phyloP scores from a whole-genome alignment of 2,329 filamentous ascomycete genomes.

The Penicillium sp. region DNA sequence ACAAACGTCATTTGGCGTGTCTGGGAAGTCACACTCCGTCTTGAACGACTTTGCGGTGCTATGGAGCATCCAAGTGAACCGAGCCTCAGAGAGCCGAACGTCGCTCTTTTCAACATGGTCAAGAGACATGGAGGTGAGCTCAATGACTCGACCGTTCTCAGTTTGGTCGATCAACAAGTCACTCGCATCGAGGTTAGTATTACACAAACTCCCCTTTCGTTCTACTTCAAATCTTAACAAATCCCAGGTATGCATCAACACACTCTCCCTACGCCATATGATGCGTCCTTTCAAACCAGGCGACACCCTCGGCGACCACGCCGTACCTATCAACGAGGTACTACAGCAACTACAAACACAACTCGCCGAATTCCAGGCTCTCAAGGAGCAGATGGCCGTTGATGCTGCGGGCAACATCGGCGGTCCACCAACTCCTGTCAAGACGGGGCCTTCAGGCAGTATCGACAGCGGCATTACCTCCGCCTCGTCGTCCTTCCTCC shows the following conservation, averaged over 20 bases:
- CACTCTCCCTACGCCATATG: conserved; percentile 74
- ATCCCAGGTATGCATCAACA: conserved; percentile 72
- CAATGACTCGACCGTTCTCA: conserved; percentile 81
- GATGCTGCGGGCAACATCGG: conserved; percentile 25
- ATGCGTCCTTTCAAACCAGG: conserved; percentile 65
- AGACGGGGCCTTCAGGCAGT: conserved; percentile 12
- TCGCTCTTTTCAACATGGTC: conserved; percentile 73
- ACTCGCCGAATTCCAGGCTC: conserved; percentile 40
- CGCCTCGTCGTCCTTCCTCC: conserved; percentile 29
- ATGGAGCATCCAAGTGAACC: conserved; percentile 68
- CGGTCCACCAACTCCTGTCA: conserved; percentile 13
- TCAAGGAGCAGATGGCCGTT: conserved; percentile 40
- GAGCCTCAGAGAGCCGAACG: conserved; percentile 74
- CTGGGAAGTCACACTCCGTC: conserved; percentile 81
- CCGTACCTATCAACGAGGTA: conserved; percentile 73
- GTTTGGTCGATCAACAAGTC: conserved; percentile 92
- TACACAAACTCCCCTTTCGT: background rate
- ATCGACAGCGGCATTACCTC: conserved; percentile 23
- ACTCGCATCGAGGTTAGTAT: conserved; percentile 84
- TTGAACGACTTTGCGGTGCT: conserved; percentile 89
- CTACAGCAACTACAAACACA: conserved; percentile 41
- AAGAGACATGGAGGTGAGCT: conserved; percentile 75
- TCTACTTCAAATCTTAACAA: conserved; percentile 8
- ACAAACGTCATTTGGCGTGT: conserved; percentile 83
- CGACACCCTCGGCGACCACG: conserved; percentile 65